Evolutionary conservation across 257 asterid genomes (phyloP), one percentile per base, ranked within the genome.

Genomic region (Nicotiana undulata): DNA sequence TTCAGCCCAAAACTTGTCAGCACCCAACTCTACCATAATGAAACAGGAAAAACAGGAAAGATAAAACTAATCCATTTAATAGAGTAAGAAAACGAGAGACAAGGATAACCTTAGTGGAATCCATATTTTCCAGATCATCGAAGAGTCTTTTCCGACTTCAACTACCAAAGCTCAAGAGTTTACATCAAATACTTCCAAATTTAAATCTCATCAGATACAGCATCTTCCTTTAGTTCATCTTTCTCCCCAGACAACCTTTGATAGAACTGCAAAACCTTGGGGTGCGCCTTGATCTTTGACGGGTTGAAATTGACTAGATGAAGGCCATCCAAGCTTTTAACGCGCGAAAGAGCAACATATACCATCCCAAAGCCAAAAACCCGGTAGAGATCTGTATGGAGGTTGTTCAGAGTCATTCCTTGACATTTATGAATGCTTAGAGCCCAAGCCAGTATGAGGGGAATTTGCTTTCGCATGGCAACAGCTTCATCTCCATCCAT

Each of bases 381-480:
- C 22, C 90, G 86, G 4, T 85, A 79, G 12, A 91, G 85, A 81
- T 92, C 88, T 10, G 97, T 90, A 81, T 87, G 87, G 49, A 94
- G 91, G 82, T 87, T 87, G 67, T 91, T 91, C 5, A 94, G 81
- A 76, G 91, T 90, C 97, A 94, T 92, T 52, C 98, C 98, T 55
- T 91, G 97, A 82, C 95, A 92, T 82, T 92, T 92, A 85, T 92
- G 98, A 81, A 94, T 88, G 85, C 98, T 94, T 55, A 94, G 63
- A 83, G 96, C 97, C 98, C 97, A 94, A n/a, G 98, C 86, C 75
- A 94, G 84, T 49, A 92, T 85, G 61, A 94, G 88, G 20, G 98
- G 98, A 51, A 92, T 82, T 86, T 94, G 98, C 85, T 70, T 86
- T 52, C 97, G 85, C 49, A 6, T 64, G 0, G 97, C 98, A 63